These are phyloP conservation scores for Cucumis melo DNA, from an alignment of 306 rosid genomes.

Conservation along the genomic window DNA sequence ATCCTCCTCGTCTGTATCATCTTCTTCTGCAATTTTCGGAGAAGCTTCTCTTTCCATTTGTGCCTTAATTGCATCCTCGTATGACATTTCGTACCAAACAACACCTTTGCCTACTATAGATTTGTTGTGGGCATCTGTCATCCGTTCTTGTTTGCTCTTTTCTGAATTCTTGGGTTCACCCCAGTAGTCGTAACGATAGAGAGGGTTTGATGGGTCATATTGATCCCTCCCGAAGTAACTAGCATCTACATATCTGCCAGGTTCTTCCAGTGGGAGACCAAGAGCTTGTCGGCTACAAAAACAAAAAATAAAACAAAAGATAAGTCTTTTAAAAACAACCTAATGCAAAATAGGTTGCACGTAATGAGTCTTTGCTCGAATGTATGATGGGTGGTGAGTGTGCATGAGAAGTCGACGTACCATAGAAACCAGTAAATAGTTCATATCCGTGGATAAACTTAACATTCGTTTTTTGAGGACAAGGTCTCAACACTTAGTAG, in stretches of 20 bases:
- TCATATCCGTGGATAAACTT: background rate
- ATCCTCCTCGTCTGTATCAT: conserved; percentile 17
- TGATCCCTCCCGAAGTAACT: conserved; percentile 63
- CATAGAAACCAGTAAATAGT: background rate
- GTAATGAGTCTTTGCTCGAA: background rate
- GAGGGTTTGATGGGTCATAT: conserved; percentile 64
- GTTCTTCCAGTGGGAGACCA: conserved; percentile 89
- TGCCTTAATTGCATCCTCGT: conserved; percentile 55
- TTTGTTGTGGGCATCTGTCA: conserved; percentile 68
- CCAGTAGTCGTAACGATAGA: conserved; percentile 90
- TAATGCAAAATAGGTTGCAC: too few relatives aligned
- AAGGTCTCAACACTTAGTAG: background rate
- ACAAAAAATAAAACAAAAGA: too few relatives aligned
- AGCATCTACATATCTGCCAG: conserved; percentile 72
- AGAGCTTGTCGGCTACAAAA: conserved; percentile 62
- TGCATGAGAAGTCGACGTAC: background rate
- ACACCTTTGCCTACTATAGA: conserved; percentile 65
- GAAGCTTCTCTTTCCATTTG: conserved; percentile 38
- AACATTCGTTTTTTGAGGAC: background rate
- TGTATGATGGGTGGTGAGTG: background rate
- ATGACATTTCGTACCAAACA: conserved; percentile 65
- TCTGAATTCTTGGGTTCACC: conserved; percentile 97
- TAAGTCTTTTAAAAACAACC: too few relatives aligned
- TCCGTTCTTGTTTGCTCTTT: conserved; percentile 66
- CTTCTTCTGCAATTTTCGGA: conserved; percentile 17